Evolutionary conservation across 345 rosid species (phyloP).

Genomic region (Eutrema heterophyllum): DNA sequence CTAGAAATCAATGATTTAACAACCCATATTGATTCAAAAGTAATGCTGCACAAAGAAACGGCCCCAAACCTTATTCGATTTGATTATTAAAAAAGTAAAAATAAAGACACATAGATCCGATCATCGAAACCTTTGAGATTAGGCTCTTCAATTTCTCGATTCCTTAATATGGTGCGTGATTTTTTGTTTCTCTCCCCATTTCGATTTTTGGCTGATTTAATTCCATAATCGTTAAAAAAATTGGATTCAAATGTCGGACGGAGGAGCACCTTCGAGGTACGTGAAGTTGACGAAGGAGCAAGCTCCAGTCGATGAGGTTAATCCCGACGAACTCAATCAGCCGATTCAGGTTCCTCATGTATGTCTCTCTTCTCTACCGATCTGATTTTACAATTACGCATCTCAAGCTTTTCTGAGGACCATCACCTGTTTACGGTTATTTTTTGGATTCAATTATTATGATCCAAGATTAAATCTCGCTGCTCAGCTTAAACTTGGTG

Average conservation of each 20-base stretch:
- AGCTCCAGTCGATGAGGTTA: constrained; percentile 61
- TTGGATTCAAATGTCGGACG: constrained; percentile 66
- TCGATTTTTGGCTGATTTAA: neutral
- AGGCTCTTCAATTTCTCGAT: too few species aligned
- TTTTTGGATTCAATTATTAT: neutral
- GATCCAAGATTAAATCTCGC: too few species aligned
- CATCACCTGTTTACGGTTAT: too few species aligned
- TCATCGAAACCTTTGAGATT: too few species aligned
- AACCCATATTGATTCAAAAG: neutral
- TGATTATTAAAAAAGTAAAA: too few species aligned
- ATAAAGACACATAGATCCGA: too few species aligned
- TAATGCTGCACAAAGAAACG: neutral
- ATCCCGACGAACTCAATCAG: constrained; percentile 95
- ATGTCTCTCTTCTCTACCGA: neutral
- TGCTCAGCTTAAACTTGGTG: too few species aligned
- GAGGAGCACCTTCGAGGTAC: constrained; percentile 59
- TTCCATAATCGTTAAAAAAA: too few species aligned
- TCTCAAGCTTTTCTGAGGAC: neutral
- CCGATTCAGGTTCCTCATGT: constrained; percentile 97
- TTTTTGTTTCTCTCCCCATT: neutral
- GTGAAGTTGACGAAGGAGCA: constrained; percentile 86
- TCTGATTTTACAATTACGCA: too few species aligned
- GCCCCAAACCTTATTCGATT: too few species aligned
- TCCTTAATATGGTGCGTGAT: too few species aligned
- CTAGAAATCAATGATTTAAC: neutral